phyloP scores from a whole-genome alignment of 768 basidiomycete genomes.

The Leccinum uliginosum region DNA sequence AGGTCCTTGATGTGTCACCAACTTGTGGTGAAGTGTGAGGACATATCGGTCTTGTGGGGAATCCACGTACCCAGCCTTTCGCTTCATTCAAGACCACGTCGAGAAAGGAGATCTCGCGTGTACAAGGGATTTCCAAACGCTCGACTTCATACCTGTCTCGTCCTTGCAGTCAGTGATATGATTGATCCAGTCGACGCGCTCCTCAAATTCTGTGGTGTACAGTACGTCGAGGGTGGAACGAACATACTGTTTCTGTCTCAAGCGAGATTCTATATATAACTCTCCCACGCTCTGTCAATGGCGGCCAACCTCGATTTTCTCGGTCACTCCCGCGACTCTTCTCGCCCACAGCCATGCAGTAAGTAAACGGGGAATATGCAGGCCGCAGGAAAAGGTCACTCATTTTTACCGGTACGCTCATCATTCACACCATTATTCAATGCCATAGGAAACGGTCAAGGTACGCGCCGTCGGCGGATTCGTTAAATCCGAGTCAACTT shows the following conservation, averaged over 20 bases:
- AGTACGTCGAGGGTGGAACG: background rate
- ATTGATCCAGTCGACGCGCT: background rate
- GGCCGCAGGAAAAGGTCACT: background rate
- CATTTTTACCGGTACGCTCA: background rate
- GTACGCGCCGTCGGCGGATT: background rate
- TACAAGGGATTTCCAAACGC: background rate
- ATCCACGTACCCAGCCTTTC: background rate
- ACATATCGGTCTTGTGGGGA: background rate
- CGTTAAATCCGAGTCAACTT: background rate
- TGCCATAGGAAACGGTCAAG: background rate
- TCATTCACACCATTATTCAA: background rate
- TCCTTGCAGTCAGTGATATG: background rate
- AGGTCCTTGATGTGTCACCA: background rate
- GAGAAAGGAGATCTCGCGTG: background rate
- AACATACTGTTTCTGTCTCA: background rate
- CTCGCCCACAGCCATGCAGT: background rate
- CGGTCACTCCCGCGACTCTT: too few relatives aligned
- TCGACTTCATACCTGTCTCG: background rate
- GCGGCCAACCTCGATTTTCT: background rate
- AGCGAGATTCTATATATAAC: background rate
- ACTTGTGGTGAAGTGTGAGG: background rate
- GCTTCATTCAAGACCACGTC: background rate
- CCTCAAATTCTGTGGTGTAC: background rate
- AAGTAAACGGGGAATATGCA: background rate
- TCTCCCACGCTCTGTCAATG: background rate